phyloP scores from a whole-genome alignment of 371 early-diverging fungal species.

The Batrachochytrium dendrobatidis region DNA sequence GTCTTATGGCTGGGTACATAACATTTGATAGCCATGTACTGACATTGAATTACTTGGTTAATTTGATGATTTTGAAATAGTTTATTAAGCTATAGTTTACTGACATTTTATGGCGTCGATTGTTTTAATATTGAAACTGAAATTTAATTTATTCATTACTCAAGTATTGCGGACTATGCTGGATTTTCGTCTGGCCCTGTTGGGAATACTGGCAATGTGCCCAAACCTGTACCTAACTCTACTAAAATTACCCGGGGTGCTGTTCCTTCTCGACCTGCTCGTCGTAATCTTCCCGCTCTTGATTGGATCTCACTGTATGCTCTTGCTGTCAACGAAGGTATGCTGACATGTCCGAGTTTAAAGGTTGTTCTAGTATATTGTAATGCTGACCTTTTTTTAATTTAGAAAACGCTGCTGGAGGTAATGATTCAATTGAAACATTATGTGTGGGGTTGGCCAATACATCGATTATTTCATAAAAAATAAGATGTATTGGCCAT shows the following conservation, averaged over 20 bases:
- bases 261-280: background rate
- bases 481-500: too few relatives aligned
- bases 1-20: conserved; percentile 62
- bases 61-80: too few relatives aligned
- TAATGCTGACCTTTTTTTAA: background rate
- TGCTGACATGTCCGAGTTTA: background rate
- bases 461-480: too few relatives aligned
- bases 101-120: too few relatives aligned
- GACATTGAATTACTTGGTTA: background rate
- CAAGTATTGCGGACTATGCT: conserved; percentile 3
- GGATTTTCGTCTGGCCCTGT: background rate
- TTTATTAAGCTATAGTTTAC: too few relatives aligned
- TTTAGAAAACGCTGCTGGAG: conserved; percentile 87
- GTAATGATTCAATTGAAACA: conserved; percentile 5
- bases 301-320: conserved; percentile 93
- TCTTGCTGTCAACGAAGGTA: conserved; percentile 86
- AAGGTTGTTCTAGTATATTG: background rate
- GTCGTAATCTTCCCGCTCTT: conserved; percentile 58
- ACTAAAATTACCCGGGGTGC: background rate
- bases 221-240: background rate
- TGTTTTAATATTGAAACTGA: too few relatives aligned
- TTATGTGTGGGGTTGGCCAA: background rate
- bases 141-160: too few relatives aligned
- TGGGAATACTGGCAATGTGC: background rate
- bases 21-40: too few relatives aligned